Evolutionary conservation across 768 basidiomycete genomes (phyloP), one percentile per base, ranked within the genome.

Genomic region (Cyclocybe cylindracea): DNA sequence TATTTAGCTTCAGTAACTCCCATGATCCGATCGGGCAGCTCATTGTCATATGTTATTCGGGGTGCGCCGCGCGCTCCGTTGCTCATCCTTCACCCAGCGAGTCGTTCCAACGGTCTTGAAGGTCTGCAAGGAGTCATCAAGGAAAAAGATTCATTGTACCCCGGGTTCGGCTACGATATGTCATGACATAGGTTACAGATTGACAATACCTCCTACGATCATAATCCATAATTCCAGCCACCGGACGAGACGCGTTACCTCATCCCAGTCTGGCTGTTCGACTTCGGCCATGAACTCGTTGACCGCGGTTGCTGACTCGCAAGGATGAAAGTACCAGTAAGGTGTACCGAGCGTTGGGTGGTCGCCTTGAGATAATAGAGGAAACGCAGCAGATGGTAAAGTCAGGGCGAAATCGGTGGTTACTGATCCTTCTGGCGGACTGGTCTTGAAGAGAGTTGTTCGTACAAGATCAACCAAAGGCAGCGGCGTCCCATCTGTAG

Each of bases 241-340:
- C 36, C 77, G 72, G 24, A 70, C 59, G 44, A 68, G 54, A 42
- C 63, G 54, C 44, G 59, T 60, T 11, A 66, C 69, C 51, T 73
- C 70, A 32, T 57, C 56, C 65, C 63, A 63, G 24, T 59, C 66
- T 4, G 63, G 65, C 34, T 59, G 55, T 11, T 65, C 64, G 9
- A 74, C 66, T 54, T 84, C 87, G 16, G 61, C 58, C 69, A 93
- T 64, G 16, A 96, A 70, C 68, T 95, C 93, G 18, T 72, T 70
- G 1, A 96, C 81, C 1, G 84, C 81, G 33, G 67, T 68, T 8
- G 77, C 76, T 3, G 86, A 89, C 65, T 90, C 85, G 65, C 94
- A 96, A 8, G 94, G 94, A 65, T 96, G 94, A 36, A 96, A 72
- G 61, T 86, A 91, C 91, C 91, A 96, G 49, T 83, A 85, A 7